Evolutionary conservation across 495 filamentous ascomycete genomes (phyloP), one percentile per base, ranked within the genome.

Genomic region (Trichoderma gamsii): DNA sequence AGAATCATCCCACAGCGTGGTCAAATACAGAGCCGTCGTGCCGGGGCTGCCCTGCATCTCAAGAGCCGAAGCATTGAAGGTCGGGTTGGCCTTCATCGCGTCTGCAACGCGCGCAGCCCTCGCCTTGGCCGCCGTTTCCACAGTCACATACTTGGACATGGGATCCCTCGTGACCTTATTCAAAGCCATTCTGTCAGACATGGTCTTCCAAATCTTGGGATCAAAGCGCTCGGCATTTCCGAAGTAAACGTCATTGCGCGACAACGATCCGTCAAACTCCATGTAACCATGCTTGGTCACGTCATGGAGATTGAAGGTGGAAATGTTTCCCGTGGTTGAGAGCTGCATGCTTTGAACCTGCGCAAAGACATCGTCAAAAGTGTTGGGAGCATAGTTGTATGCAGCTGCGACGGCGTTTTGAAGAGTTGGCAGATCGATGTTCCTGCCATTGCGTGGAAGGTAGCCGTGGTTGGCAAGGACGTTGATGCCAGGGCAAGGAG

Each of bases 381-480:
- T 59, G n/a, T 63, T 56, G 16, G 70, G 72, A 5, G 59, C 68
- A 27, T 67, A 73, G 46, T 73, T 72, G 46, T 72, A 73, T n/a
- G 66, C 72, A 15, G 44, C 68, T 9, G 46, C 18, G 4, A 73
- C 65, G 63, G 68, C 72, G 21, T n/a, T 15, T 63, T 65, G 68
- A 43, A 73, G 44, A 13, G 68, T 66, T 11, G 65, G 25, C 21
- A 73, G 46, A 27, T 73, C 72, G 56, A 69, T 65, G 7, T 65
- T 65, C 63, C 44, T 71, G 44, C 82, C 81, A 66, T 80, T 76
- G 63, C 75, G 81, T 4, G 81, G 81, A 32, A 83, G 74, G 59
- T 77, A 82, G 44, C 73, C 74, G 69, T 82, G 80, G 72, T 82
- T 82, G 4, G 81, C 80, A 35, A 81, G 70, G 25, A 78, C 76